Conservation (phyloP, 2,329 filamentous ascomycete genomes). For the Talaromyces funiculosus region DNA sequence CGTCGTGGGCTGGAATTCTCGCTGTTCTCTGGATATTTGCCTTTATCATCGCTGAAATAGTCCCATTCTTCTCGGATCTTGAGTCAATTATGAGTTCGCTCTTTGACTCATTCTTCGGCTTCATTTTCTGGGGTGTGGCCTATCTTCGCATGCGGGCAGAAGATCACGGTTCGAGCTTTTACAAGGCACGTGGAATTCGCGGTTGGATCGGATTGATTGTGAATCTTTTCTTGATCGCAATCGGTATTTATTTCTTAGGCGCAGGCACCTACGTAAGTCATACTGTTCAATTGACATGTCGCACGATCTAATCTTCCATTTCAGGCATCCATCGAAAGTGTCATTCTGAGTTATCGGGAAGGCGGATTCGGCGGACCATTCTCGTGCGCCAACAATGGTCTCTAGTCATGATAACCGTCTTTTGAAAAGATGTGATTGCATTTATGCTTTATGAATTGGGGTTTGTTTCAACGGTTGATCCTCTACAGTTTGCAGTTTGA, state of each 20-base stretch:
- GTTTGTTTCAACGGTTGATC: not conserved
- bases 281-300: not conserved
- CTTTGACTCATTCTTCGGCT: constrained; percentile 75
- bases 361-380: constrained; percentile 67
- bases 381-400: constrained; percentile 54
- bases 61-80: constrained; percentile 81
- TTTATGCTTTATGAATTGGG: not conserved
- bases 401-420: constrained; percentile 19
- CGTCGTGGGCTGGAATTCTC: constrained; percentile 69
- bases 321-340: constrained; percentile 40
- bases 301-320: not conserved
- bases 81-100: constrained; percentile 58
- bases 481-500: constrained; percentile 3
- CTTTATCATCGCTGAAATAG: constrained; percentile 87
- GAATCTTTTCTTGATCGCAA: constrained; percentile 66
- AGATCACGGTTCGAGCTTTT: constrained; percentile 38
- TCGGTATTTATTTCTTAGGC: constrained; percentile 74
- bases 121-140: constrained; percentile 69
- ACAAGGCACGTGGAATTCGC: constrained; percentile 35
- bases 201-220: constrained; percentile 45
- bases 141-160: constrained; percentile 41
- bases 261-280: constrained; percentile 67
- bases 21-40: constrained; percentile 65
- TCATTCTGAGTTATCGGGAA: constrained; percentile 61
- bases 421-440: not conserved